A percentile compares a stretch with the other conserved stretches of the same genome.
Evolutionary conservation across 1,284 basidiomycete genomes (phyloP).

Genomic region (Malassezia equina): DNA sequence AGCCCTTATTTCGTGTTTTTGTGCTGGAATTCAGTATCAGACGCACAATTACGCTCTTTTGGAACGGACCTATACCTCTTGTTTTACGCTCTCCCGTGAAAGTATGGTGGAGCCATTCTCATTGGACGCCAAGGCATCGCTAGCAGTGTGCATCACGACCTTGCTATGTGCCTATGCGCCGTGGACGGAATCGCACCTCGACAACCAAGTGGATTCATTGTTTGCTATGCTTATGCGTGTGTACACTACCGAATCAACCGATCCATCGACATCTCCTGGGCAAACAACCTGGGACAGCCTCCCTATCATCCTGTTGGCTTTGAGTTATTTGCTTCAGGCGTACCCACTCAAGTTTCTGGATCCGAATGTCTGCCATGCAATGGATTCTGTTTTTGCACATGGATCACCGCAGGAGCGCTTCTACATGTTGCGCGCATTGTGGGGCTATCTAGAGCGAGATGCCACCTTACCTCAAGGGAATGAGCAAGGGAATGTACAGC

Average conservation of each 20-base stretch:
- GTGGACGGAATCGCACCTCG: conserved; percentile 23
- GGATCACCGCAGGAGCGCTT: conserved; percentile 62
- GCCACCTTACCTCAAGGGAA: conserved; percentile 10
- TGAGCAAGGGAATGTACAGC: conserved; percentile 53
- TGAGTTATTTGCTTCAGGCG: conserved; percentile 74
- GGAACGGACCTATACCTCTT: conserved; percentile 54
- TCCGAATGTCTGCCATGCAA: conserved; percentile 65
- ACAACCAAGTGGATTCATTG: conserved; percentile 52
- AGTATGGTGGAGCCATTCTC: conserved; percentile 21
- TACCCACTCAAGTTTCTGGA: conserved; percentile 78
- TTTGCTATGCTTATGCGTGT: conserved; percentile 66
- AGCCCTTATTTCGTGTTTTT: conserved; percentile 83
- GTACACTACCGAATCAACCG: conserved; percentile 58
- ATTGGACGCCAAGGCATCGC: conserved; percentile 23
- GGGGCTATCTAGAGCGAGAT: conserved; percentile 53
- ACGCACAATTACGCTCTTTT: conserved; percentile 74
- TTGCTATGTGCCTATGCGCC: conserved; percentile 77
- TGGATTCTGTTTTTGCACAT: conserved; percentile 73
- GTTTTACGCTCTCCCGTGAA: conserved; percentile 22
- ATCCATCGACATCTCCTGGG: conserved; percentile 32
- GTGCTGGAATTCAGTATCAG: conserved; percentile 67
- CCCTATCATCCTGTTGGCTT: conserved; percentile 47
- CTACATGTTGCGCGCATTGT: conserved; percentile 71
- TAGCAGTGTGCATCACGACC: conserved; percentile 32
- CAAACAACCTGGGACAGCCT: background rate